phyloP scores from a whole-genome alignment of 2,329 filamentous ascomycete species.

The Colletotrichum lindemuthianum region DNA sequence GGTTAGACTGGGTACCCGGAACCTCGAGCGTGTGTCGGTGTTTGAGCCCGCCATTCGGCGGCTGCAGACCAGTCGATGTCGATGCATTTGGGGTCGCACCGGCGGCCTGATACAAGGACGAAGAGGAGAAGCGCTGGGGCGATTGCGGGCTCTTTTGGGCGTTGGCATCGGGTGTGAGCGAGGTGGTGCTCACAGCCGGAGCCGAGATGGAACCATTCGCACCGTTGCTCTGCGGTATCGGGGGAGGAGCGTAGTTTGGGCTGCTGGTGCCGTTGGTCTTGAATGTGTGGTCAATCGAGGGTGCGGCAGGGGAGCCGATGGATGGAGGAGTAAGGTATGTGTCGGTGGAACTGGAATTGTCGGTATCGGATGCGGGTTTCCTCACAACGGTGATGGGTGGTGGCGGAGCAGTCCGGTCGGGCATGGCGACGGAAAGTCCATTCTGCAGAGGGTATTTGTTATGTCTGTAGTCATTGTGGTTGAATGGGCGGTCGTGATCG shows the following conservation, averaged over 20 bases:
- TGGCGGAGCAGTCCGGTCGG: conserved; percentile 41
- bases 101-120: conserved; percentile 63
- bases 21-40: conserved; percentile 92
- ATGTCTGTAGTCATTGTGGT: conserved; percentile 46
- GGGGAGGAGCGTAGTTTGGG: conserved; percentile 44
- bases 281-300: conserved; percentile 26
- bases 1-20: conserved; percentile 72
- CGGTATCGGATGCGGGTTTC: conserved; percentile 37
- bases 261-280: conserved; percentile 37
- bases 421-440: conserved; percentile 39
- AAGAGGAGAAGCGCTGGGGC: conserved; percentile 72
- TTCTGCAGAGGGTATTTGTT: conserved; percentile 40
- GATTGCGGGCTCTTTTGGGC: conserved; percentile 40
- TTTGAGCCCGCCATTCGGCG: conserved; percentile 70
- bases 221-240: conserved; percentile 36
- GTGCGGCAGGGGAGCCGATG: conserved; percentile 44
- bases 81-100: conserved; percentile 48
- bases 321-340: conserved; percentile 46
- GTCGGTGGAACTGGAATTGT: conserved; percentile 44
- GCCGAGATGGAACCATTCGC: conserved; percentile 35
- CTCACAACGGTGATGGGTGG: conserved; percentile 32
- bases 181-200: conserved; percentile 21
- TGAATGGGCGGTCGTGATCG: conserved; percentile 44
- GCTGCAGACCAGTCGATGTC: conserved; percentile 61
- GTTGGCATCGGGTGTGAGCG: conserved; percentile 38